A percentile compares a stretch with the other conserved stretches of the same genome.
Conservation (phyloP, 371 early-diverging fungal genomes). For the Mortierella sp. region DNA sequence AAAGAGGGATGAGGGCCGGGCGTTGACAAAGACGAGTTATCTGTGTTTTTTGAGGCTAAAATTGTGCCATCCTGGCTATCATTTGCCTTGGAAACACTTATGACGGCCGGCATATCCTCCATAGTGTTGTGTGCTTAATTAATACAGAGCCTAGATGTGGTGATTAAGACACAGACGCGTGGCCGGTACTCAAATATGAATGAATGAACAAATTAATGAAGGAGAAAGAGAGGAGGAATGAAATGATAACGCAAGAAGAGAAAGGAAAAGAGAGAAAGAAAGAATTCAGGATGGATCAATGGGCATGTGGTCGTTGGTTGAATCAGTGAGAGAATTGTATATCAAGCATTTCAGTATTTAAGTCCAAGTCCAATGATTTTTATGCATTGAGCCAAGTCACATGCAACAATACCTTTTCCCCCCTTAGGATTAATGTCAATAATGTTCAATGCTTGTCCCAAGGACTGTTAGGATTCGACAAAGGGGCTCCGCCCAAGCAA, state of each 20-base stretch:
- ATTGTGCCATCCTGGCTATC: conserved; percentile 9
- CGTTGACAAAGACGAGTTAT: not conserved
- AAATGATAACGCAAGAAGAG: no score
- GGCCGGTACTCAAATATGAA: no score
- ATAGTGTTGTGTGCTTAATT: not conserved
- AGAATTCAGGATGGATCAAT: not conserved
- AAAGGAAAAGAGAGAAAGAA: no score
- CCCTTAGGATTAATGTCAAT: conserved; percentile 4
- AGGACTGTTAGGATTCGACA: conserved; percentile 32
- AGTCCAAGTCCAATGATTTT: not conserved
- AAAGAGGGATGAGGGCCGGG: conserved; percentile 3
- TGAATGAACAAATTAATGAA: no score
- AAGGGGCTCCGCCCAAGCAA: not conserved
- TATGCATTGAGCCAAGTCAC: not conserved
- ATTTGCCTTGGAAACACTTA: not conserved
- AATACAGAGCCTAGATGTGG: not conserved
- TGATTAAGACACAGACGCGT: no score
- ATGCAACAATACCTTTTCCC: not conserved
- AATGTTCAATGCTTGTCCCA: conserved; percentile 34
- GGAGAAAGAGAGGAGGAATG: no score
- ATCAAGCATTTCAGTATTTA: not conserved
- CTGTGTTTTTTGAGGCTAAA: not conserved
- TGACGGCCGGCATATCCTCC: conserved; percentile 1
- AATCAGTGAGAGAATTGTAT: no score
- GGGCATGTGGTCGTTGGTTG: no score